phyloP scores from a whole-genome alignment of 768 basidiomycete species.

The Arthromyces matolae region DNA sequence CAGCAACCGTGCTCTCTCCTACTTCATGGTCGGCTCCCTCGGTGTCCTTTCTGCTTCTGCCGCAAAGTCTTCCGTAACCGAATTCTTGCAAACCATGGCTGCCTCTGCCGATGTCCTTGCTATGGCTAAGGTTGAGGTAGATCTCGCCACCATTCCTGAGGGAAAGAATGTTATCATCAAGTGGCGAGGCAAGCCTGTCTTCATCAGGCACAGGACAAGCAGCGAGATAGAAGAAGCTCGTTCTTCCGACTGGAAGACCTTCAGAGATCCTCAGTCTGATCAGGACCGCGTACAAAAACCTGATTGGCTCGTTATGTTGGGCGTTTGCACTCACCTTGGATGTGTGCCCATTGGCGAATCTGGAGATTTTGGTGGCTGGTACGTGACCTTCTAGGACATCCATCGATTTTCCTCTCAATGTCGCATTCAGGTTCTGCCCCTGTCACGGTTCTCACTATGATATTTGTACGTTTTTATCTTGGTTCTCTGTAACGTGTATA shows the following conservation, averaged over 20 bases:
- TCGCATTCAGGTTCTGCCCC: conserved; percentile 75
- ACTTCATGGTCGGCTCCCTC: conserved; percentile 88
- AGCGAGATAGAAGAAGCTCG: conserved; percentile 94
- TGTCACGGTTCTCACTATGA: conserved; percentile 99
- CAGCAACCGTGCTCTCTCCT: conserved; percentile 73
- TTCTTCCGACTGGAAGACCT: conserved; percentile 72
- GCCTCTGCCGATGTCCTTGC: conserved; percentile 98
- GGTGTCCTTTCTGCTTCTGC: conserved; percentile 92
- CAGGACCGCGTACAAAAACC: conserved; percentile 88
- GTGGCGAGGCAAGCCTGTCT: conserved; percentile 99
- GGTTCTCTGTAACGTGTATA: conserved; percentile 5
- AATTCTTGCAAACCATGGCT: conserved; percentile 93
- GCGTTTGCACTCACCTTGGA: conserved; percentile 96
- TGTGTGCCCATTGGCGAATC: conserved; percentile 98
- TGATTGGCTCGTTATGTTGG: conserved; percentile 92
- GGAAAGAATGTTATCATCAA: conserved; percentile 97
- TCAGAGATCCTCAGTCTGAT: conserved; percentile 92
- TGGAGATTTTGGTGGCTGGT: conserved; percentile 98
- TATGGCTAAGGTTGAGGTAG: conserved; percentile 96
- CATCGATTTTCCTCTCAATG: background rate
- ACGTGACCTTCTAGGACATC: conserved; percentile 22
- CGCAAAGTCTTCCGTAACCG: conserved; percentile 90
- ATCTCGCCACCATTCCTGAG: conserved; percentile 86
- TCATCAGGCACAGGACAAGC: conserved; percentile 93
- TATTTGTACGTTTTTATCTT: conserved; percentile 62